A percentile compares a stretch with the other conserved stretches of the same genome.
phyloP scores from a whole-genome alignment of 2,329 filamentous ascomycete genomes.

The Malbranchea zuffiana region DNA sequence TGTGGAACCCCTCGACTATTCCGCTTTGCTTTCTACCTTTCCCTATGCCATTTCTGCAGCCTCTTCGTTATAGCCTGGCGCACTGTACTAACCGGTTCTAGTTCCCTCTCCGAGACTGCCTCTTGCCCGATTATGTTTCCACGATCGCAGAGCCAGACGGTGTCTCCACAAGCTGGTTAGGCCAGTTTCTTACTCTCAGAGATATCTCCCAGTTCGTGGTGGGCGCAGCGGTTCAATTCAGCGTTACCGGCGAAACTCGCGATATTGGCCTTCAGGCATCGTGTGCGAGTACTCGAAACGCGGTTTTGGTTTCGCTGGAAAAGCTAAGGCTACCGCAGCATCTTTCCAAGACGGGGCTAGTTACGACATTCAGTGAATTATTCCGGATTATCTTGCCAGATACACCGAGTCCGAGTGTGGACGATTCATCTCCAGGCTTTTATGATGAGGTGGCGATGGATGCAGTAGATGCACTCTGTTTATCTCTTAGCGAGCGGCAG shows the following conservation, averaged over 20 bases:
- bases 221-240: conserved; percentile 32
- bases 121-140: conserved; percentile 27
- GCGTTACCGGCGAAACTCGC: conserved; percentile 26
- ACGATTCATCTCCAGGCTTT: conserved; percentile 17
- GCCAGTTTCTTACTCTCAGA: conserved; percentile 31
- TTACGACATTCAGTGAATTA: conserved; percentile 26
- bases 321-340: conserved; percentile 27
- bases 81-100: conserved; percentile 16
- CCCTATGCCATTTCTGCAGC: no score
- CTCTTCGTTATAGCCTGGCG: no score
- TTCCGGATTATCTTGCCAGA: conserved; percentile 33
- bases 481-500: conserved; percentile 27
- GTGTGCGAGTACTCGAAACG: conserved; percentile 29
- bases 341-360: conserved; percentile 27
- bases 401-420: conserved; percentile 23
- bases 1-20: no score
- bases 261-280: conserved; percentile 26
- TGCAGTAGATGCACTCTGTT: conserved; percentile 28
- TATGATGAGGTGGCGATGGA: conserved; percentile 29
- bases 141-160: conserved; percentile 24
- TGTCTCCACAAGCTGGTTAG: conserved; percentile 27
- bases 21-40: no score
- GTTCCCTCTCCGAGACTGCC: conserved; percentile 31
- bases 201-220: conserved; percentile 33
- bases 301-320: conserved; percentile 28